Conservation (phyloP, 2,329 filamentous ascomycete genomes). For the Chaetomiaceae sp. region DNA sequence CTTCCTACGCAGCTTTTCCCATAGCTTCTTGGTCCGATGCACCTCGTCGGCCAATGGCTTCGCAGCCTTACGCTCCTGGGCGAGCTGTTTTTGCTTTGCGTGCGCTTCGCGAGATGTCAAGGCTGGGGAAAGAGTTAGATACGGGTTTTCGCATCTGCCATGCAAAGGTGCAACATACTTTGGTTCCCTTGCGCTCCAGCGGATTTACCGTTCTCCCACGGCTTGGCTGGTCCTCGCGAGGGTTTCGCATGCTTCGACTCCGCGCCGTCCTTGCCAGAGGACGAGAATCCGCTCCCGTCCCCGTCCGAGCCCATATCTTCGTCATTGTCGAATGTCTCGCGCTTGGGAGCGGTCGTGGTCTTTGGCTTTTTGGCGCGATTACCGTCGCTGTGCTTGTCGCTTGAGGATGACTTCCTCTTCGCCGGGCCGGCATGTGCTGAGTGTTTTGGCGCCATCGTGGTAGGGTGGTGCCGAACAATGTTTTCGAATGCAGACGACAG, state of each 20-base stretch:
- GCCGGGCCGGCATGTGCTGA: conserved; percentile 40
- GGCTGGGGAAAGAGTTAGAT: conserved; percentile 35
- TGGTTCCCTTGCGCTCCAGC: conserved; percentile 32
- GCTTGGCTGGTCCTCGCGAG: conserved; percentile 26
- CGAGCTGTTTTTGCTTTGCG: conserved; percentile 84
- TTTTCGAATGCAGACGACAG: background rate
- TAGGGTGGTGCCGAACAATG: background rate
- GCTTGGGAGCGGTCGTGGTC: conserved; percentile 31
- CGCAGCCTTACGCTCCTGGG: conserved; percentile 80
- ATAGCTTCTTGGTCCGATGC: conserved; percentile 87
- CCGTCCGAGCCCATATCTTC: conserved; percentile 35
- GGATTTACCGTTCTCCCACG: conserved; percentile 31
- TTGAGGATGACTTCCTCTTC: conserved; percentile 53
- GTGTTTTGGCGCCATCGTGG: conserved; percentile 46
- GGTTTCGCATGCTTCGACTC: conserved; percentile 32
- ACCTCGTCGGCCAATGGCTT: conserved; percentile 92
- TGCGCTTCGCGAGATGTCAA: conserved; percentile 80
- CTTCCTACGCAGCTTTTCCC: conserved; percentile 89
- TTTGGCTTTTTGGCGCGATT: conserved; percentile 49
- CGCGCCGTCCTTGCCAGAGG: conserved; percentile 51
- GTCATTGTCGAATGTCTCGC: conserved; percentile 33
- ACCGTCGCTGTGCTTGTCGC: conserved; percentile 39
- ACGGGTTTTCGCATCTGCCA: background rate
- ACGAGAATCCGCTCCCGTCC: conserved; percentile 37
- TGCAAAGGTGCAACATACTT: conserved; percentile 31